phyloP scores from a whole-genome alignment of 2,329 filamentous ascomycete genomes.

The Hymenoscyphus repandus region DNA sequence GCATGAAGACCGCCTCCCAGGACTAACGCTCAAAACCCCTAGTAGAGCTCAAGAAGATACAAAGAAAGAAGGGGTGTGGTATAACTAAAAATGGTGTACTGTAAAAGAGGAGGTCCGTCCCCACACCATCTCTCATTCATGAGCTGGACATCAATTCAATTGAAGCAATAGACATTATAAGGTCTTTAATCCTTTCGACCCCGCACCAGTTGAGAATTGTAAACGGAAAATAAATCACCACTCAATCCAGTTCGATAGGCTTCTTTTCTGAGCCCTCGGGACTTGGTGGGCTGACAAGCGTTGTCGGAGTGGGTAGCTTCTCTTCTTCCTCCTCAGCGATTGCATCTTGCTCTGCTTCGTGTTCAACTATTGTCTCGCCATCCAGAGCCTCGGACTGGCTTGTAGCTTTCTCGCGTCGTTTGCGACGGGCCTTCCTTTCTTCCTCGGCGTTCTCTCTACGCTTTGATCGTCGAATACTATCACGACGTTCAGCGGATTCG shows the following conservation, averaged over 20 bases:
- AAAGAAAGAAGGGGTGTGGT: not conserved
- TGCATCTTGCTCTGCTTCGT: slow-evolving; percentile 10
- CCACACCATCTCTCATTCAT: not conserved
- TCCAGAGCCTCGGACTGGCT: slow-evolving; percentile 26
- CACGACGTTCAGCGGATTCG: slow-evolving; percentile 47
- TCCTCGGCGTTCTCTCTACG: slow-evolving; percentile 67
- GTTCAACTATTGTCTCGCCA: slow-evolving; percentile 13
- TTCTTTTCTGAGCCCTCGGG: slow-evolving; percentile 26
- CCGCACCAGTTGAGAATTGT: not conserved
- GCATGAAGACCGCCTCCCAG: no score
- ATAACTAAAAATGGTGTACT: not conserved
- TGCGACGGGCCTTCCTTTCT: slow-evolving; percentile 62
- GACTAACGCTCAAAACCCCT: not conserved
- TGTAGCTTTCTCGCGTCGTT: slow-evolving; percentile 58
- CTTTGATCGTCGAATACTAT: slow-evolving; percentile 55
- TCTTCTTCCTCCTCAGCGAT: slow-evolving; percentile 17
- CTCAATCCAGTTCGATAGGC: slow-evolving; percentile 25
- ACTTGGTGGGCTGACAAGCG: slow-evolving; percentile 29
- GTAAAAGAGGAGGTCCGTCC: not conserved
- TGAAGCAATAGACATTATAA: slow-evolving; percentile 12
- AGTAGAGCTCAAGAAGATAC: slow-evolving; percentile 1
- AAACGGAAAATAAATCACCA: slow-evolving; percentile 1
- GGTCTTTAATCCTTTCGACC: not conserved
- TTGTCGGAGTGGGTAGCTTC: slow-evolving; percentile 25
- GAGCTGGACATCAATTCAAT: slow-evolving; percentile 5